These are phyloP conservation scores for Kwoniella sp. DNA, from an alignment of 768 basidiomycete species.

Conservation along the genomic window DNA sequence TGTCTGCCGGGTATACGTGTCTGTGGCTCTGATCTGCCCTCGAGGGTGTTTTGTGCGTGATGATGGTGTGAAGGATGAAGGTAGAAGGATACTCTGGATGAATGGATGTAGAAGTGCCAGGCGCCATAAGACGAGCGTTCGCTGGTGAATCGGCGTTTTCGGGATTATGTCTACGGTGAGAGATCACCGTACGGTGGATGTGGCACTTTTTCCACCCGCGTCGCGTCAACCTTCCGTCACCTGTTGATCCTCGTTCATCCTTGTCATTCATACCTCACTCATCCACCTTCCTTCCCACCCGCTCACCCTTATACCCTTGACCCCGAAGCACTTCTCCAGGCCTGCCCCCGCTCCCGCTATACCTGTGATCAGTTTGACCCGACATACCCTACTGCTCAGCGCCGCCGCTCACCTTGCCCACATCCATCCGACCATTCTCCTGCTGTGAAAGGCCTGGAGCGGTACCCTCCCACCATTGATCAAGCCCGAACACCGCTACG, in stretches of 20 bases:
- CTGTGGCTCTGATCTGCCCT: conserved; percentile 2
- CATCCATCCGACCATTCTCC: too few relatives aligned
- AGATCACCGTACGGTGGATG: background rate
- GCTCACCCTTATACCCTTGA: too few relatives aligned
- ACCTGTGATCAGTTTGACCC: too few relatives aligned
- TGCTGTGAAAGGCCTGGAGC: too few relatives aligned
- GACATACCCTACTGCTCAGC: too few relatives aligned
- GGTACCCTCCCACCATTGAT: too few relatives aligned
- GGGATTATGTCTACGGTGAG: background rate
- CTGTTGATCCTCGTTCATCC: background rate
- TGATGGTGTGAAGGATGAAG: background rate
- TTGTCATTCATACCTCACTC: background rate
- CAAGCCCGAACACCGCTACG: too few relatives aligned
- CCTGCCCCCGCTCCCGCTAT: background rate
- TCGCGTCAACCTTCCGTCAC: background rate
- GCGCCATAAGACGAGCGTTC: background rate
- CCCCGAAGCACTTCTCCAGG: background rate
- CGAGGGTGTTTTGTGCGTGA: background rate
- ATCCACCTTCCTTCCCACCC: background rate
- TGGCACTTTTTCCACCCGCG: background rate
- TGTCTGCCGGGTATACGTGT: conserved; percentile 8
- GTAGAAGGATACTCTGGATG: background rate
- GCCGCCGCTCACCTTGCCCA: too few relatives aligned
- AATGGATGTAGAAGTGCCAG: conserved; percentile 1
- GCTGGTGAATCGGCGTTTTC: background rate